Evolutionary conservation across 257 asterid genomes (phyloP), one percentile per base, ranked within the genome.

Genomic region (Ajuga chamaepitys): DNA sequence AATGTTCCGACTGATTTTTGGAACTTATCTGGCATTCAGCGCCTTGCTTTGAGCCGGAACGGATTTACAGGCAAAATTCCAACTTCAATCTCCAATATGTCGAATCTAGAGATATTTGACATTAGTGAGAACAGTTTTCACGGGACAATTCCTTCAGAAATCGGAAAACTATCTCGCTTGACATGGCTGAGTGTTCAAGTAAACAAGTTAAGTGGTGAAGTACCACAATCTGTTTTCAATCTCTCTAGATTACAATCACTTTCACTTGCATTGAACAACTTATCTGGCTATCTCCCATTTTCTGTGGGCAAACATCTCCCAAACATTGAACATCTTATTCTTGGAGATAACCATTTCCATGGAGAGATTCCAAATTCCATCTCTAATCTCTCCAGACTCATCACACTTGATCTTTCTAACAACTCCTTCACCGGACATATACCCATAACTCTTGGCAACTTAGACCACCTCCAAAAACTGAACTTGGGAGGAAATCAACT

Each of bases 291-390:
- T 30, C 41, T 62, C 13, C 69, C 59, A 0, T 13, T 24, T 8
- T 48, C 58, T 14, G 3, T 66, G n/a, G 71, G 10, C 28, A 10
- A 16, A 4, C 22, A 44, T 4, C 32, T 52, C 44, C 78, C 81
- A 16, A 45, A 63, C 51, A 42, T 77, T 9, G 2, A 10, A 4
- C 8, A 18, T 4, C 32, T 77, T 0, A 54, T 63, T 45, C 28
- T 77, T 13, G 55, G 10, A 2, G 7, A 0, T 0, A 77, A 72
- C 16, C 35, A 1, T 1, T 68, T 72, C 16, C 50, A 37, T 14
- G 77, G 80, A 37, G 18, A 21, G 11, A 60, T 75, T 9, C 80
- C 80, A 1, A 20, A 11, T n/a, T 26, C 70, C 2, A 51, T 77
- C n/a, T 13, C 69, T 4, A 76, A 76, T 56, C 32, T 64, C 58